Conservation (phyloP, 257 asterid genomes). For the Salvia miltiorrhiza region DNA sequence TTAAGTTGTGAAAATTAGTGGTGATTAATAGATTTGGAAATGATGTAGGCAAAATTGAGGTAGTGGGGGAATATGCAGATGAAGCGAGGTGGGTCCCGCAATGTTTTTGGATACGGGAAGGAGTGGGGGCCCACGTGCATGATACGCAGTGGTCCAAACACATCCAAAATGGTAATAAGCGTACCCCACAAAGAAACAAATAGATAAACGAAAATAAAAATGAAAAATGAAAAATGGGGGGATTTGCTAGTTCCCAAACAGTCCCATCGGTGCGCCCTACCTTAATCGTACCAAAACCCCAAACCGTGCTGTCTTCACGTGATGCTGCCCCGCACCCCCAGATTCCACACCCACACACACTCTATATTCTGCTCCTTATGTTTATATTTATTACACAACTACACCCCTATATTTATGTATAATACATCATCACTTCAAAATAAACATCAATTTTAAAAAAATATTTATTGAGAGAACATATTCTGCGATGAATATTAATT, state of each 20-base stretch:
- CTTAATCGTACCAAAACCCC: constrained; percentile 31
- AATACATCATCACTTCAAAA: too few relatives aligned
- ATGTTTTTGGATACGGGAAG: not conserved
- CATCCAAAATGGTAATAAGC: not conserved
- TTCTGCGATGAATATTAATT: too few relatives aligned
- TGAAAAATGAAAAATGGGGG: not conserved
- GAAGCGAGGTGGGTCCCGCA: constrained; percentile 14
- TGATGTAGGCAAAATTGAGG: too few relatives aligned
- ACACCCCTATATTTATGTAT: too few relatives aligned
- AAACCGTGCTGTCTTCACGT: constrained; percentile 45
- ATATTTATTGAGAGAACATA: too few relatives aligned
- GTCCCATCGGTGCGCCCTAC: constrained; percentile 37
- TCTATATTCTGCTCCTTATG: not conserved
- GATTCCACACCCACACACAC: not conserved
- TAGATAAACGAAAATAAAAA: not conserved
- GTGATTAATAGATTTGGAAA: too few relatives aligned
- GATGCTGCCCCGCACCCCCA: constrained; percentile 26
- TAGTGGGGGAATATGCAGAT: not conserved
- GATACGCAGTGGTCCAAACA: constrained; percentile 17
- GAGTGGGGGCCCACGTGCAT: constrained; percentile 12
- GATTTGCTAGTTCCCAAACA: constrained; percentile 25
- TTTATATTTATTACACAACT: too few relatives aligned
- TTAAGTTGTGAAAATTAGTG: too few relatives aligned
- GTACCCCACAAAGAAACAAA: constrained; percentile 12
- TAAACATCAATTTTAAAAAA: too few relatives aligned